Evolutionary conservation across 1,284 basidiomycete genomes (phyloP), one percentile per base, ranked within the genome.

Genomic region (Termitomyces sp.): DNA sequence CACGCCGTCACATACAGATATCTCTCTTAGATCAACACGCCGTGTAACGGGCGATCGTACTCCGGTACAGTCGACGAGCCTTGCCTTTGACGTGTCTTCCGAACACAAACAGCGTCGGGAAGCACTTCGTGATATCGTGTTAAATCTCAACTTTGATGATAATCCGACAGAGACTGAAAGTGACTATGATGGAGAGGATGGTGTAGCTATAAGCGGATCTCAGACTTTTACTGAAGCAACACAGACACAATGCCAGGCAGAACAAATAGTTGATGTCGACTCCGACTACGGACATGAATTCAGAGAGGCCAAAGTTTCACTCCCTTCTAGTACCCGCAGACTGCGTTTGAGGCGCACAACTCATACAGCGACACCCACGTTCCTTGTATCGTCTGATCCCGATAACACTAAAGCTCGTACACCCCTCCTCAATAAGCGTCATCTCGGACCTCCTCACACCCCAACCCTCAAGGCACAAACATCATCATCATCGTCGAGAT

Each of bases 101-200:
- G 56, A 57, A n/a, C 44, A 59, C 13, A 26, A 50, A 24, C 50
- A 66, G 38, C 71, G 75, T 28, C 69, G 72, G 33, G 72, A 71
- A 48, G 75, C 74, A 19, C 65, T 81, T 13, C 56, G 75, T 13
- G 74, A 73, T 1, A 70, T 80, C 9, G 74, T 80, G 17, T 67
- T 73, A 42, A 74, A 71, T 15, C 62, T 80, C 33, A 64, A 70
- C 15, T 58, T 75, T 17, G 65, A 68, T 31, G 55, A 59, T 7
- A 55, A 66, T 34, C 55, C 50, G 10, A 30, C 43, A 36, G 59
- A 52, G 38, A 55, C 40, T 45, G 58, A 59, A 36, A 67, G 65
- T 39, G 67, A 69, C 15, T 68, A 71, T 54, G 62, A 54, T 21
- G 65, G 64, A 24, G 65, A 65, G 34, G 65, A 72, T 28, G 74